Evolutionary conservation across 2,329 filamentous ascomycete genomes (phyloP), one percentile per base, ranked within the genome.

Genomic region (Pseudogymnoascus sp.): DNA sequence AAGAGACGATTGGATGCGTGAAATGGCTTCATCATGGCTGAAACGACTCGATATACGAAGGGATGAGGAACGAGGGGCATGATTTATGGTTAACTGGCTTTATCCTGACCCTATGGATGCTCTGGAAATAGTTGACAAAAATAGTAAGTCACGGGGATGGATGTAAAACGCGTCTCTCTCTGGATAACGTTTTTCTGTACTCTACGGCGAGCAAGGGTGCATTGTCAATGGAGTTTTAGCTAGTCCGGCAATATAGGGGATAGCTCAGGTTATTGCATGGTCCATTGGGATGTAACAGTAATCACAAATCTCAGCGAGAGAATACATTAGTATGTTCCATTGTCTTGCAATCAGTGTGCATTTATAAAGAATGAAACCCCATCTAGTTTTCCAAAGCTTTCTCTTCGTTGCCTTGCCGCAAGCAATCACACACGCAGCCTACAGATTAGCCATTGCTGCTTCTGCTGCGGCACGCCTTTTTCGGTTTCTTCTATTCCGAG

Each of bases 91-190:
- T 34, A 21, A 57, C 51, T 36, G 28, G 51, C 28, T 57, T 57
- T 57, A 34, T 34, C 21, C n/a, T 57, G 51, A 21, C 23, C 51
- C 25, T 57, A 36, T 34, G 28, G 51, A 34, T 57, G 28, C 51
- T 57, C 51, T 57, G 51, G 51, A 57, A 36, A 57, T 57, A 34
- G 51, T 57, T 57, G 51, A 57, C 51, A 36, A 36, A 57, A 57
- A 54, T 57, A 57, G 51, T 34, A 36, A 36, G 51, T 57, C 51
- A 57, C 51, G 51, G 51, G 51, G 16, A 34, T 57, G 51, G 51
- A 57, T 57, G 51, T 34, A 57, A 34, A 57, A 57, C 28, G 51
- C 51, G 28, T 57, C 51, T 57, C 51, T 57, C 51, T 57, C 51
- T 57, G 51, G 51, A 36, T 57, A 57, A 21, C 11, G 51, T 57